A percentile compares a stretch with the other conserved stretches of the same genome.
These are phyloP conservation scores for Gastrodia elata DNA, from an alignment of 106 monocot genomes.

Conservation along the genomic window DNA sequence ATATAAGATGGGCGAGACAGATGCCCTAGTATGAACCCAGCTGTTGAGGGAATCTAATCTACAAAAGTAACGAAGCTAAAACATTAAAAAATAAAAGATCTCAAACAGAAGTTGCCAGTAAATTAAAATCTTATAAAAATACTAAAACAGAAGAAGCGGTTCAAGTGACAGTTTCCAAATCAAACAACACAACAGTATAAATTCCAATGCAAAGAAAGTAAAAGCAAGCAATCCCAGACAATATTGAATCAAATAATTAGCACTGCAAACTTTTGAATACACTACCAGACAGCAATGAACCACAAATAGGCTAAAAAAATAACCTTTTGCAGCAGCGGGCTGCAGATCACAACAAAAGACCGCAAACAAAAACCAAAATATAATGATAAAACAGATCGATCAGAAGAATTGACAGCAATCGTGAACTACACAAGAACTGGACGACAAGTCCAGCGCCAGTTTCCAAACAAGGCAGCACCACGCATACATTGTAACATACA, in stretches of 20 bases:
- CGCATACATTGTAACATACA: neutral
- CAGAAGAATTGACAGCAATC: too few species aligned
- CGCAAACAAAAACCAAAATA: neutral
- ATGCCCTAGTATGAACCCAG: neutral
- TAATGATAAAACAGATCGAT: neutral
- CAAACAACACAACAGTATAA: neutral
- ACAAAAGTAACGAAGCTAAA: neutral
- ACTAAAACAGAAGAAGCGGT: neutral
- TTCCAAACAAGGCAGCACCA: neutral
- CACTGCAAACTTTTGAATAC: neutral
- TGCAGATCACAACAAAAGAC: neutral
- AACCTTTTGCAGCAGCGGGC: neutral
- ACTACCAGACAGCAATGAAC: neutral
- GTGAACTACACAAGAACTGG: neutral
- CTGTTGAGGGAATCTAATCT: neutral
- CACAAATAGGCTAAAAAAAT: neutral
- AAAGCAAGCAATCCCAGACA: neutral
- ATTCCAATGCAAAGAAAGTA: neutral
- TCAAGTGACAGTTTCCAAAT: slow-evolving; percentile 1
- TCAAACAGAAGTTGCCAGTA: neutral
- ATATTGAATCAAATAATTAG: neutral
- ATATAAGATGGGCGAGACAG: neutral
- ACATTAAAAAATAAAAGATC: neutral
- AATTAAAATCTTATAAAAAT: neutral
- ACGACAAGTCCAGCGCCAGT: neutral